A percentile compares a stretch with the other conserved stretches of the same genome.
phyloP scores from a whole-genome alignment of 306 rosid genomes.

The Hippophae rhamnoides region DNA sequence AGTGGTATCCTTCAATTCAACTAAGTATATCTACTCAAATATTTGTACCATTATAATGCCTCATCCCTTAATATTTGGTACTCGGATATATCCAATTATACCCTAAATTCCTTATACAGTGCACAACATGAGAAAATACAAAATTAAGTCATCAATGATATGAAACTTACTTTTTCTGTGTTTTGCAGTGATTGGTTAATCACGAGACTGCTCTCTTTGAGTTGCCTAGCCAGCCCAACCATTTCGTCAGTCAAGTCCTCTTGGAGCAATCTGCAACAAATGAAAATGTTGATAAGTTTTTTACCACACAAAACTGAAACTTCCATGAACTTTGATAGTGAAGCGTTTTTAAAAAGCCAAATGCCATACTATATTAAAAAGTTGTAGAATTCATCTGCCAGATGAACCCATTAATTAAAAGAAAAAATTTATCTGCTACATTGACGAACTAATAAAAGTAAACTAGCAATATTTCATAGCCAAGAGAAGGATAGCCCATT shows the following conservation, averaged over 20 bases:
- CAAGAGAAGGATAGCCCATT: neutral
- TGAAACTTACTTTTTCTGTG: conserved; percentile 57
- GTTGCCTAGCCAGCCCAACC: conserved; percentile 86
- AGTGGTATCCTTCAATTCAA: no score
- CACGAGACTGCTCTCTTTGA: conserved; percentile 80
- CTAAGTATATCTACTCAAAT: no score
- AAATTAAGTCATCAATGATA: neutral
- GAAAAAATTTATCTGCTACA: neutral
- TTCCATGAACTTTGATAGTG: no score
- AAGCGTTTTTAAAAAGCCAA: no score
- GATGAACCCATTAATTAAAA: no score
- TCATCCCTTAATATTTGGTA: neutral
- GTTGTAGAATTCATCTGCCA: no score
- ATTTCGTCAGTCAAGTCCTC: conserved; percentile 94
- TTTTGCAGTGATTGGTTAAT: conserved; percentile 70
- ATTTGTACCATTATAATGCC: neutral
- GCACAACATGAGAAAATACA: neutral
- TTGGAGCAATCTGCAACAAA: conserved; percentile 58
- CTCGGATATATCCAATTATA: neutral
- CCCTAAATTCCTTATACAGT: neutral
- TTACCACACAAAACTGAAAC: neutral
- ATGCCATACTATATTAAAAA: no score
- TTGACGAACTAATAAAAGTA: neutral
- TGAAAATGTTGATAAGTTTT: neutral
- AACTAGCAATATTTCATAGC: conserved; percentile 2